Conservation (phyloP, 495 filamentous ascomycete species). For the Rhypophila decipiens region DNA sequence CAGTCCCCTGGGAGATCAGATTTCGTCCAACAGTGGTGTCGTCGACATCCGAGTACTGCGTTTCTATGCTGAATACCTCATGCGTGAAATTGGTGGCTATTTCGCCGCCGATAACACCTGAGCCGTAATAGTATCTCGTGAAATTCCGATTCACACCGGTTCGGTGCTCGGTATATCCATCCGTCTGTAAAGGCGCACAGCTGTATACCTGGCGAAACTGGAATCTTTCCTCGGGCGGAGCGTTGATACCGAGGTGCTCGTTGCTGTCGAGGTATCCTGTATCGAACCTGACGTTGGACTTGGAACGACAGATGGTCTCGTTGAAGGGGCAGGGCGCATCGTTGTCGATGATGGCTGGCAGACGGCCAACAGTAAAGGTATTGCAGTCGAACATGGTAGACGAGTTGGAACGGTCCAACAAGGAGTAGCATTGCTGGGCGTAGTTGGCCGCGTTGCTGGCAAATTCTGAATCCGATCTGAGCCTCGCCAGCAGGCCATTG, state of each 20-base stretch:
- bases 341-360: conserved; percentile 1
- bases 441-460: conserved; percentile 10
- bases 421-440: conserved; percentile 9
- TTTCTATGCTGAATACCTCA: not conserved
- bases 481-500: no score
- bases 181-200: conserved; percentile 15
- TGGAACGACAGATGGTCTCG: conserved; percentile 1
- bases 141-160: not conserved
- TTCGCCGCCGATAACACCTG: no score
- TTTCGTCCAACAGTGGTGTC: not conserved
- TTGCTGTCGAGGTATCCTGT: conserved; percentile 14
- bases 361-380: not conserved
- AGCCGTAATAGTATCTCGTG: conserved; percentile 3
- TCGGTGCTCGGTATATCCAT: conserved; percentile 4
- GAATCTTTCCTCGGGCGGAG: conserved; percentile 6
- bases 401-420: no score
- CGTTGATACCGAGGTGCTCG: conserved; percentile 13
- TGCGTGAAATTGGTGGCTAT: not conserved
- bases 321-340: conserved; percentile 18
- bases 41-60: not conserved
- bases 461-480: not conserved
- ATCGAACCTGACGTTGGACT: conserved; percentile 12
- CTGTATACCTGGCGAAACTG: conserved; percentile 6
- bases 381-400: conserved; percentile 2
- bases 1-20: not conserved